Base-by-base conservation (phyloP, 179 eudicot species). In the Drosera spatulata region DNA sequence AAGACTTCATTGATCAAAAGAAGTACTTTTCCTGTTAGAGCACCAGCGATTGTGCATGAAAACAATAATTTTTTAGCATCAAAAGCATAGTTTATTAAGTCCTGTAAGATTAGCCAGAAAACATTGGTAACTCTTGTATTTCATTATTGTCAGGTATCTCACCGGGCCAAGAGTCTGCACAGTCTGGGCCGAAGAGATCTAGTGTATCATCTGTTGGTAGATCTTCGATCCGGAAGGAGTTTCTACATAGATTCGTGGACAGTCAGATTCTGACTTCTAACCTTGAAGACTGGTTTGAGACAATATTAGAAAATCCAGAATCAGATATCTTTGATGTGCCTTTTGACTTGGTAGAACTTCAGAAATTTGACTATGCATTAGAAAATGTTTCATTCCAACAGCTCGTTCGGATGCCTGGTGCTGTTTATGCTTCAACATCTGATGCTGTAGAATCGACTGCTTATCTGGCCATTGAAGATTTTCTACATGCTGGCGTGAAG, bases 351-450 rank as follows among this genome's bases (percentile, higher is more conserved):
- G 83, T 87, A 56, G 95, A 87, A 67, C 93, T 90, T 69, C 97
- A 90, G 58, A 81, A 90, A 63, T 87, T 90, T 59, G 96, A 90
- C 61, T 90, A 85, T 75, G 97, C 97, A 60, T 71, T 90, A 59
- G 97, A 87, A 75, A 87, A 94, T 40, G 73, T 85, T 66, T 76
- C 80, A 15, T 90, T 90, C 71, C 97, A 87, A 73, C 97, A 90
- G 71, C 81, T 90, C 50, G 67, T 90, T 46, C 85, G 97, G 56
- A 90, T 90, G 97, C 97, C 97, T 54, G 80, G 81, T 75, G 80
- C 86, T 67, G 69, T 85, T 56, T 81, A 87, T 73, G 89, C 86
- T 64, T 82, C 97, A 55, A 72, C 93, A 59, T 90, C 97, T 54
- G 80, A 81, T 53, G 73, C 80, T 66, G 77, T 73, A 41, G 96